Base-by-base conservation (phyloP, 352 stramenopile genomes). In the Vaucheria bursata region DNA sequence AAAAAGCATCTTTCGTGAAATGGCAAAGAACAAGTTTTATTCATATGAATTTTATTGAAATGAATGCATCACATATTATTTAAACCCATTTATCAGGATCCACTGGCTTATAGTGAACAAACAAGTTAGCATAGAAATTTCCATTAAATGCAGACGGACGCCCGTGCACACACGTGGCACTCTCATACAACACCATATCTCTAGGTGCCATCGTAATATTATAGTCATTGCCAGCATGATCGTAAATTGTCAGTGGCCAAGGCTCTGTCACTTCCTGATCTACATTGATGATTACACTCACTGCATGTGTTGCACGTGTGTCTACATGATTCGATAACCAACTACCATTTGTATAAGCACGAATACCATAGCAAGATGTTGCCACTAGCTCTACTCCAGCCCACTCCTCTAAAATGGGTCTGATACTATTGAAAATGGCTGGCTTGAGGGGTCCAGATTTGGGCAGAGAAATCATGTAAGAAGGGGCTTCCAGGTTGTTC, bases 141-240 rank as follows among this genome's bases (percentile, higher is more conserved):
- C 89, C 89, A 77, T 90, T 87, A 36, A 88, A 78, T 0, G 80
- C 45, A 1, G 69, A 78, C 8, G 85, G 85, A 8, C 85, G 52
- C 29, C 86, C 88, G 71, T 92, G 88, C 34, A 92, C 64, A 8
- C 91, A 84, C 0, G 84, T 90, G 79, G 90, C 87, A 77, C 65
- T 87, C 80, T 95, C 91, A 76, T 93, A 94, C 0, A 94, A 76
- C 29, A 94, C 88, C 84, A 94, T 89, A 49, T 95, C 90, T 67
- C 89, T 88, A 31, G 86, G 82, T 38, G 85, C 71, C 82, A 94
- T 91, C 0, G 88, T 91, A 5, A 93, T 80, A 82, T 94, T 91
- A 37, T 90, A 76, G 5, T 87, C 86, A 12, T 84, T 80, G 32
- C 91, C 91, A 71, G 90, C 84, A 79, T 94, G 88, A 69, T 86